Conservation (phyloP, 2,329 filamentous ascomycete species). For the Paraphoma chrysanthemicola region DNA sequence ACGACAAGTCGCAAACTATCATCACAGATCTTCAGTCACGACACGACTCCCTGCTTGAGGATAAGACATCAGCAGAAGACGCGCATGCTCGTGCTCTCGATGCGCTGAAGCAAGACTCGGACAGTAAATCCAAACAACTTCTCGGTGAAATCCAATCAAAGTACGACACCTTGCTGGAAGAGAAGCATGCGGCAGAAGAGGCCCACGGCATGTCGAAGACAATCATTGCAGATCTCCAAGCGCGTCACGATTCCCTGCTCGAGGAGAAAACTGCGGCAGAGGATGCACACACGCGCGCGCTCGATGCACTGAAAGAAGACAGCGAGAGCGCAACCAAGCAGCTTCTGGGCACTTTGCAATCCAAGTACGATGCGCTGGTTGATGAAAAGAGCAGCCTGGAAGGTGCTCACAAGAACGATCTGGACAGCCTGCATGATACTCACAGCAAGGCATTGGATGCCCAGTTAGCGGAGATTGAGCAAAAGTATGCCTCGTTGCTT, state of each 20-base stretch:
- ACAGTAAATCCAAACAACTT: conserved; percentile 32
- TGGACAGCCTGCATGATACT: conserved; percentile 28
- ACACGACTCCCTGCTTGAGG: conserved; percentile 35
- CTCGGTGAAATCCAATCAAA: conserved; percentile 37
- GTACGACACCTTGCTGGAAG: conserved; percentile 24
- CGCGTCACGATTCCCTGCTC: conserved; percentile 30
- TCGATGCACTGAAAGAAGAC: conserved; percentile 37
- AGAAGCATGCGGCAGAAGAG: conserved; percentile 25
- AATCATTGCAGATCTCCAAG: conserved; percentile 20
- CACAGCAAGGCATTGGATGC: conserved; percentile 32
- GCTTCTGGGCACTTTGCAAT: conserved; percentile 16
- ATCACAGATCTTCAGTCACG: conserved; percentile 40
- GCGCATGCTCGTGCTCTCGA: conserved; percentile 37
- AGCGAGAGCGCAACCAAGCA: conserved; percentile 27
- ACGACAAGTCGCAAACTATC: conserved; percentile 30
- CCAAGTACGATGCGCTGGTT: conserved; percentile 20
- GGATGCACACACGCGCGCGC: conserved; percentile 29
- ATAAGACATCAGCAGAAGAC: conserved; percentile 39
- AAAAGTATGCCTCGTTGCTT: conserved; percentile 37
- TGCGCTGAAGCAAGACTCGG: conserved; percentile 38
- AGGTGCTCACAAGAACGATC: conserved; percentile 22
- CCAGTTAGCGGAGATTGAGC: conserved; percentile 37
- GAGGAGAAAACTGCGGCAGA: conserved; percentile 36
- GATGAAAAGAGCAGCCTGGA: conserved; percentile 28
- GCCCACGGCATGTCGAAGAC: conserved; percentile 14